Base-by-base conservation (phyloP, 495 filamentous ascomycete genomes). In the Lepraria neglecta region DNA sequence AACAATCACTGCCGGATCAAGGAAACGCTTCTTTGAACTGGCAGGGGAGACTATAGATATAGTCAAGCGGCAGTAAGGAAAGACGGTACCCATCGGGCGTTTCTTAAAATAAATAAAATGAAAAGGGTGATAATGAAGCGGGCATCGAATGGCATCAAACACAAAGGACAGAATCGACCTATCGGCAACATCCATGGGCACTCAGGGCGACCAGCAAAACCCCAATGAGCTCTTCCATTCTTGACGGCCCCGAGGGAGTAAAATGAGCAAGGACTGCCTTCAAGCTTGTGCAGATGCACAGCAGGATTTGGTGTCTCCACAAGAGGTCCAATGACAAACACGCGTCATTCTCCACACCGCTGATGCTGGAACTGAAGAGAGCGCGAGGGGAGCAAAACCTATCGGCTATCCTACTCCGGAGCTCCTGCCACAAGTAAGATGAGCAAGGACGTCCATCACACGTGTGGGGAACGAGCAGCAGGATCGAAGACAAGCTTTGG, bases 201-300 rank as follows among this genome's bases (percentile, higher is more conserved):
- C n/a, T 33, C 1, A 10, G 21, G 31, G 3, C 12, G n/a, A 19
- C 6, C 21, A 54, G 15, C 51, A 52, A n/a, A n/a, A 28, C 31
- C 51, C 33, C 35, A 10, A 54, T 35, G 30, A 38, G 30, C 30
- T 38, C 11, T 54, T 30, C 19, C 15, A 35, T 33, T 33, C n/a
- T 33, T 12, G 51, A 54, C 19, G 31, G n/a, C n/a, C 28, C 28
- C 9, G 21, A 28, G 35, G 11, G 10, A 35, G 19, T 54, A 54
- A 54, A 15, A 54, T 54, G 51, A 54, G 17, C n/a, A 54, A 54
- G 51, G 51, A 54, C 19, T 12, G n/a, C 51, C 19, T 3, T 54
- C 30, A 54, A n/a, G 51, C 31, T 17, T 2, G 31, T 38, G n/a
- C 17, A 54, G 12, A 54, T 38, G 30, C 9, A 19, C 17, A 31